Conservation (phyloP, 176 grass and related monocot genomes). For the Raddia distichophylla region DNA sequence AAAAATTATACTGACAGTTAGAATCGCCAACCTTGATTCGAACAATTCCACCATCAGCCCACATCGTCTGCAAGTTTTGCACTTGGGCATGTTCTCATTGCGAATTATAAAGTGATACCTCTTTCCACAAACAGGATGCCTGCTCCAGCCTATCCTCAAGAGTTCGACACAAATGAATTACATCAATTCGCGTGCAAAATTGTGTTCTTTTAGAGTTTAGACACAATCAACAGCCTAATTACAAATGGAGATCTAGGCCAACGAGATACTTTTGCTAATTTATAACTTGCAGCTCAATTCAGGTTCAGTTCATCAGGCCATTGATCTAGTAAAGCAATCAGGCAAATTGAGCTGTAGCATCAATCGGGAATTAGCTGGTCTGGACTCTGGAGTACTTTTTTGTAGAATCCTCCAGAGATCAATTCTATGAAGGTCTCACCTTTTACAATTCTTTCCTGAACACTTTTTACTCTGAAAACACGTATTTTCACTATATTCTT, state of each 20-base stretch:
- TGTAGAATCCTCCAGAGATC: neutral
- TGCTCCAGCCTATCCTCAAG: slow-evolving; percentile 70
- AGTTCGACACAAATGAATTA: slow-evolving; percentile 2
- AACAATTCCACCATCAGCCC: slow-evolving; percentile 40
- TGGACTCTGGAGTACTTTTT: neutral
- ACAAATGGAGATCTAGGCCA: too few relatives aligned
- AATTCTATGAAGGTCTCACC: too few relatives aligned
- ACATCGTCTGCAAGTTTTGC: slow-evolving; percentile 55
- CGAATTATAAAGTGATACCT: slow-evolving; percentile 85
- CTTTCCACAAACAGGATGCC: slow-evolving; percentile 72
- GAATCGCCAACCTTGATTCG: slow-evolving; percentile 48
- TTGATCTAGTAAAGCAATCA: neutral
- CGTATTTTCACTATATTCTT: neutral
- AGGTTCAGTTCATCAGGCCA: neutral
- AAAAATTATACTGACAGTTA: neutral
- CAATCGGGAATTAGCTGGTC: neutral
- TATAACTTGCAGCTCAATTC: neutral
- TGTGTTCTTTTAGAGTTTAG: neutral
- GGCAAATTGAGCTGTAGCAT: neutral
- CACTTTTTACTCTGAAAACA: neutral
- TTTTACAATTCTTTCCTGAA: neutral
- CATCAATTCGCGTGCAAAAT: neutral
- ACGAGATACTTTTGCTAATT: neutral
- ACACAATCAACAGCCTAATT: neutral
- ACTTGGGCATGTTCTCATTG: slow-evolving; percentile 21